Evolutionary conservation across 352 stramenopile genomes (phyloP).

Genomic region (Phytophthora colocasiae): DNA sequence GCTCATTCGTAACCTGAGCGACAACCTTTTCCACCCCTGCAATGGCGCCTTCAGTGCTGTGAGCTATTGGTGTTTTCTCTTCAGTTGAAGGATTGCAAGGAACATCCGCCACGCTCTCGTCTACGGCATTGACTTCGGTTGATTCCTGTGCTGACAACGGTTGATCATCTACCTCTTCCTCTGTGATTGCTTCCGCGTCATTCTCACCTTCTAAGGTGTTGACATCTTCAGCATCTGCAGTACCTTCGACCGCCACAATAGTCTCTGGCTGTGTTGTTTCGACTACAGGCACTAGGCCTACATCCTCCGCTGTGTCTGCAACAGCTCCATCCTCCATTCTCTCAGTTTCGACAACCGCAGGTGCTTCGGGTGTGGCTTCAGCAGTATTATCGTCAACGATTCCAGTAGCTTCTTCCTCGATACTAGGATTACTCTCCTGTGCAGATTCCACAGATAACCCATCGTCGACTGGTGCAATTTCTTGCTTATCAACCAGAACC

Average conservation of each 20-base stretch:
- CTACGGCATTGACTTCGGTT: not conserved
- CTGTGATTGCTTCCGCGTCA: constrained; percentile 1
- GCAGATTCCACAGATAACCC: too few relatives aligned
- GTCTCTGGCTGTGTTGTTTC: not conserved
- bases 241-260: not conserved
- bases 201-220: not conserved
- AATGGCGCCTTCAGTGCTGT: not conserved
- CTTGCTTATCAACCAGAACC: too few relatives aligned
- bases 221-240: not conserved
- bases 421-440: too few relatives aligned
- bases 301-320: not conserved
- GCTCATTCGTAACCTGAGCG: constrained; percentile 15
- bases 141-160: constrained; percentile 11
- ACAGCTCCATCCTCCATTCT: constrained; percentile 1
- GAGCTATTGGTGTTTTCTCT: not conserved
- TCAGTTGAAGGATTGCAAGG: not conserved
- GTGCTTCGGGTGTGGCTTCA: not conserved
- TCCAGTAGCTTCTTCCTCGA: too few relatives aligned
- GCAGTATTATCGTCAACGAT: not conserved
- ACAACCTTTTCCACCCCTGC: constrained; percentile 6
- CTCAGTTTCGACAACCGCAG: not conserved
- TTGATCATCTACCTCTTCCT: constrained; percentile 3
- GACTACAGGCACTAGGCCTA: not conserved
- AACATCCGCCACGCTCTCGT: constrained; percentile 1
- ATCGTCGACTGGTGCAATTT: too few relatives aligned